Conservation (phyloP, 2,329 filamentous ascomycete genomes). For the Malbranchea cinnamomea region DNA sequence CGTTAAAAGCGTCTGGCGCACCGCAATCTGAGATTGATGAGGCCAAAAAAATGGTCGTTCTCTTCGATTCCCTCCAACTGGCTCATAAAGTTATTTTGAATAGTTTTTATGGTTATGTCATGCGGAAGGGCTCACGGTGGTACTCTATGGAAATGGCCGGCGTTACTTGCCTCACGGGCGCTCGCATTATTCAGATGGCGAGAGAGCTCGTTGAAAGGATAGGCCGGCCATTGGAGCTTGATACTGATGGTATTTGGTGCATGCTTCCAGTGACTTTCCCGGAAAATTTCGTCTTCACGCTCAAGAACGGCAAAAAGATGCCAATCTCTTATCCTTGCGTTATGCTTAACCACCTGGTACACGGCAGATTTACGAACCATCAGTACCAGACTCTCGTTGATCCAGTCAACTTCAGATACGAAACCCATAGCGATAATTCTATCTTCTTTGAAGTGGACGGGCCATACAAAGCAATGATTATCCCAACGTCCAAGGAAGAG, state of each 20-base stretch:
- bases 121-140: slow-evolving; percentile 97
- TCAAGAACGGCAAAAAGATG: slow-evolving; percentile 92
- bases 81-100: slow-evolving; percentile 99
- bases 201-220: slow-evolving; percentile 85
- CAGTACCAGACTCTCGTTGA: slow-evolving; percentile 89
- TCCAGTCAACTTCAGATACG: slow-evolving; percentile 66
- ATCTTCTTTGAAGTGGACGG: slow-evolving; percentile 99
- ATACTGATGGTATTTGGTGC: slow-evolving; percentile 99
- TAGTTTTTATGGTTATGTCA: slow-evolving; percentile 98
- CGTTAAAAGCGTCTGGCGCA: slow-evolving; percentile 70
- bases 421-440: slow-evolving; percentile 95
- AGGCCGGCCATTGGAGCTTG: slow-evolving; percentile 79
- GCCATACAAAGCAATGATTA: slow-evolving; percentile 91
- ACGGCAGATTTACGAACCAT: slow-evolving; percentile 88
- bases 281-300: slow-evolving; percentile 85
- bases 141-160: slow-evolving; percentile 99
- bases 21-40: slow-evolving; percentile 64
- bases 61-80: slow-evolving; percentile 90
- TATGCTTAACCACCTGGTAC: slow-evolving; percentile 96
- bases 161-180: slow-evolving; percentile 91
- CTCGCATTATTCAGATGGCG: slow-evolving; percentile 92
- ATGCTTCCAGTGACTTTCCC: slow-evolving; percentile 94
- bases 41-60: slow-evolving; percentile 95
- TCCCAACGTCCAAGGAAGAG: slow-evolving; percentile 95
- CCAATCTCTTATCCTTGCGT: slow-evolving; percentile 96